Percentiles rank a stretch among this genome's conserved stretches.
Evolutionary conservation across 2,329 filamentous ascomycete genomes (phyloP).

Genomic region (Leptodontidium sp.): DNA sequence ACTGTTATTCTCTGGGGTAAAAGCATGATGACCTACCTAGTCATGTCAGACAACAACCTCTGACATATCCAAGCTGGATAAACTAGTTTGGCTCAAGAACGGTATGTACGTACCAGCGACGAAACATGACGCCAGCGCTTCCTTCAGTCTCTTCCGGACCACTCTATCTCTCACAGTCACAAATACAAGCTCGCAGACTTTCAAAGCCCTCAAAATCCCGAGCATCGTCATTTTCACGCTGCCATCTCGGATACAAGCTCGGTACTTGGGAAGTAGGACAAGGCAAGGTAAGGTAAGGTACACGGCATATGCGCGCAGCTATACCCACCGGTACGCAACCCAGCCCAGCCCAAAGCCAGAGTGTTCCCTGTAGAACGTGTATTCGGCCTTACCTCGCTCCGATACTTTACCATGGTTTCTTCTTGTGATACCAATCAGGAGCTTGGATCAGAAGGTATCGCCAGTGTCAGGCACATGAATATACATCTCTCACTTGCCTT

Average conservation of each 20-base stretch:
- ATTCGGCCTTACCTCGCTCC: constrained; percentile 11
- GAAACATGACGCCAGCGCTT: not conserved
- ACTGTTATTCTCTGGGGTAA: not conserved
- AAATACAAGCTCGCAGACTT: not conserved
- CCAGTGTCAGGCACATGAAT: too few relatives aligned
- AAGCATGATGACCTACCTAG: too few relatives aligned
- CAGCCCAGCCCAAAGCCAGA: not conserved
- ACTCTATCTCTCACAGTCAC: not conserved
- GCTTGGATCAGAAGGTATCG: constrained; percentile 10
- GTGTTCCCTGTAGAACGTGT: not conserved
- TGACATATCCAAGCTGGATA: not conserved
- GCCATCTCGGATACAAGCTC: constrained; percentile 4
- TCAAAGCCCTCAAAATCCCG: not conserved
- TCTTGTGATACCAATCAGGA: constrained; percentile 6
- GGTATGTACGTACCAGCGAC: not conserved
- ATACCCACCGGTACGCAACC: not conserved
- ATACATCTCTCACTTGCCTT: not conserved
- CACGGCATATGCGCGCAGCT: constrained; percentile 5
- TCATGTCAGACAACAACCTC: constrained; percentile 9
- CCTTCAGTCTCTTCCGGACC: not conserved
- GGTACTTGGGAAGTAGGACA: not conserved
- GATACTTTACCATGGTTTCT: not conserved
- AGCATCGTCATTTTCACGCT: not conserved
- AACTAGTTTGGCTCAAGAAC: too few relatives aligned
- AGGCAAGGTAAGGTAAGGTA: not conserved